A percentile compares a stretch with the other conserved stretches of the same genome.
These are phyloP conservation scores for Boletus subparvulus DNA, from an alignment of 768 basidiomycete genomes.

Conservation along the genomic window DNA sequence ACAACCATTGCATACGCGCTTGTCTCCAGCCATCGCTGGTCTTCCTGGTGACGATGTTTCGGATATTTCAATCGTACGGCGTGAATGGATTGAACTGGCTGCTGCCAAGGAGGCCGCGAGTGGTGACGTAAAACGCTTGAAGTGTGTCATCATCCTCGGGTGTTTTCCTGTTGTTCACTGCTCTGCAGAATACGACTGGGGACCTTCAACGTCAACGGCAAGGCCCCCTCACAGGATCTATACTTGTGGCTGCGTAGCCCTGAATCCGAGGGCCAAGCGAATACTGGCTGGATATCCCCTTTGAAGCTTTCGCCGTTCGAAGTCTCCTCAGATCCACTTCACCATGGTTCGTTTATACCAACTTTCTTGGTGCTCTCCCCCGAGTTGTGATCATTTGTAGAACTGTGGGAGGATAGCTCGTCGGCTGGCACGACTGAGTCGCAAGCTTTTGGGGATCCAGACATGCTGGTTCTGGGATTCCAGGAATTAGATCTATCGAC, in stretches of 20 bases:
- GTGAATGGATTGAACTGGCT: constrained; percentile 58
- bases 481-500: constrained; percentile 81
- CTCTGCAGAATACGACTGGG: constrained; percentile 60
- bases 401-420: background rate
- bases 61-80: constrained; percentile 59
- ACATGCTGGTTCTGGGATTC: constrained; percentile 73
- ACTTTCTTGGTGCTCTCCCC: background rate
- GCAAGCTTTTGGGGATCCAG: constrained; percentile 46
- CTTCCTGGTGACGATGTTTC: constrained; percentile 55
- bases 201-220: constrained; percentile 86
- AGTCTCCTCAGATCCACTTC: constrained; percentile 19
- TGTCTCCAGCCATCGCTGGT: constrained; percentile 65
- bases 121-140: constrained; percentile 24
- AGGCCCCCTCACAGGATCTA: constrained; percentile 69
- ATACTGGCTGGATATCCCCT: constrained; percentile 34
- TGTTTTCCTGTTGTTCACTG: background rate
- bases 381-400: constrained; percentile 6
- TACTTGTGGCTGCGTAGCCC: constrained; percentile 57
- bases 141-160: constrained; percentile 11
- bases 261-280: background rate
- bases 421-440: constrained; percentile 9
- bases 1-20: constrained; percentile 48
- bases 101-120: constrained; percentile 36
- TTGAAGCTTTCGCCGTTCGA: constrained; percentile 39
- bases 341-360: constrained; percentile 18